Evolutionary conservation across 768 basidiomycete genomes (phyloP).

Genomic region (Crucibulum laeve): DNA sequence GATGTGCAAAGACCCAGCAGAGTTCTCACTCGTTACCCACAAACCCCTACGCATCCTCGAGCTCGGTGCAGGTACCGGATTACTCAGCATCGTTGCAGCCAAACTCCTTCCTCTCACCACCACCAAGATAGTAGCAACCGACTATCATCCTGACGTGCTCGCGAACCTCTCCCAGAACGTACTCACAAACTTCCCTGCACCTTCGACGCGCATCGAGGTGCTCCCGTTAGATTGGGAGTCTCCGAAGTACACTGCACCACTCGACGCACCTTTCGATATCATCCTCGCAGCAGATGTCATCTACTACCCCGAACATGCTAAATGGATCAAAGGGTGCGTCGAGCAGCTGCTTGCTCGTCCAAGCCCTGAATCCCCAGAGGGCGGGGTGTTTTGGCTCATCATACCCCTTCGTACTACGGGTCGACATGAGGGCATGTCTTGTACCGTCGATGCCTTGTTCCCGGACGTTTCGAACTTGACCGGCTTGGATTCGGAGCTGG

Average conservation of each 20-base stretch:
- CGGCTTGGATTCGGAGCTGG: constrained; percentile 25
- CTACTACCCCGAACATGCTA: constrained; percentile 66
- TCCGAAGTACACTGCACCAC: constrained; percentile 30
- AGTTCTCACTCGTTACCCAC: constrained; percentile 28
- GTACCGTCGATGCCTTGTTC: constrained; percentile 56
- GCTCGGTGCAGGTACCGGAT: constrained; percentile 82
- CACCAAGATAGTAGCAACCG: constrained; percentile 57
- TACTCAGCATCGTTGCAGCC: constrained; percentile 68
- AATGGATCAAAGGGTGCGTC: constrained; percentile 65
- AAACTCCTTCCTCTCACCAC: constrained; percentile 25
- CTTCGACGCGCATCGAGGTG: constrained; percentile 32
- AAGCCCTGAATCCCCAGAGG: constrained; percentile 10
- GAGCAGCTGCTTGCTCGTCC: constrained; percentile 39
- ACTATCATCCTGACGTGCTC: constrained; percentile 76
- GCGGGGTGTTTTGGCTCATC: constrained; percentile 69
- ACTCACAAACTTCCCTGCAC: constrained; percentile 36
- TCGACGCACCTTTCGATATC: constrained; percentile 51
- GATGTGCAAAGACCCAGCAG: constrained; percentile 43
- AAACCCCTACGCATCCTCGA: constrained; percentile 53
- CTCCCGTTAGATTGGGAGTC: constrained; percentile 61
- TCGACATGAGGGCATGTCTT: constrained; percentile 54
- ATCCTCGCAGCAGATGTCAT: constrained; percentile 79
- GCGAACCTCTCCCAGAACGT: constrained; percentile 63
- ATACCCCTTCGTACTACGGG: constrained; percentile 64
- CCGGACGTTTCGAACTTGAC: constrained; percentile 13